Evolutionary conservation across 228 moss, liverwort and hornwort species (phyloP).

Genomic region (Sphagnum magellanicum): DNA sequence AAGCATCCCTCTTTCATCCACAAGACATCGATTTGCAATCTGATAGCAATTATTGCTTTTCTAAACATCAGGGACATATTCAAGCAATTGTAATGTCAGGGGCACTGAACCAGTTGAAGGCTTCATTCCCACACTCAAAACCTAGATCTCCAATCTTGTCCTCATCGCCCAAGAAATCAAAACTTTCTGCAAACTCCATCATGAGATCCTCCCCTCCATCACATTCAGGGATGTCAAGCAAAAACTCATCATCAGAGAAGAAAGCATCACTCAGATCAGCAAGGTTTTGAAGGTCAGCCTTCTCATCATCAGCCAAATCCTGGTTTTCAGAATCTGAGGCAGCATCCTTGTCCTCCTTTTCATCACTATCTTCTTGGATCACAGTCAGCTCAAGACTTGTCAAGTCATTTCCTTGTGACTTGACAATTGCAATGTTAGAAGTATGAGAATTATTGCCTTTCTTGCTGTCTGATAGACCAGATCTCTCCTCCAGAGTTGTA

Average conservation of each 20-base stretch:
- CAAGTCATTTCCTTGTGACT: background rate
- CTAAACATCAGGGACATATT: background rate
- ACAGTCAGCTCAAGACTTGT: background rate
- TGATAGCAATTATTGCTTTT: no score
- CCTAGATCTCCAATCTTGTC: slow-evolving; percentile 43
- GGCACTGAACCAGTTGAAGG: slow-evolving; percentile 37
- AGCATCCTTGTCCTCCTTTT: slow-evolving; percentile 2
- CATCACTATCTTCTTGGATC: background rate
- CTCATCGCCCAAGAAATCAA: slow-evolving; percentile 28
- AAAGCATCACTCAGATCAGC: slow-evolving; percentile 25
- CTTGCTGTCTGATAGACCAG: no score
- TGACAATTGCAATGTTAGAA: background rate
- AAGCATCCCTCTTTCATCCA: no score
- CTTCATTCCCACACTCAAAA: slow-evolving; percentile 30
- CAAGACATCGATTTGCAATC: no score
- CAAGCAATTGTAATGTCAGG: slow-evolving; percentile 28
- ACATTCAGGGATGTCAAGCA: slow-evolving; percentile 42
- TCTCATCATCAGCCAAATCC: background rate
- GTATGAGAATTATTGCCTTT: background rate
- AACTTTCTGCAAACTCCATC: slow-evolving; percentile 33
- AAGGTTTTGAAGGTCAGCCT: background rate
- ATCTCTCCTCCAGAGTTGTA: background rate
- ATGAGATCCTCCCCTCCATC: slow-evolving; percentile 10
- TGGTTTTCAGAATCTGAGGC: slow-evolving; percentile 3
- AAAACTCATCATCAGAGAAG: slow-evolving; percentile 41